Base-by-base conservation (phyloP, 345 rosid species). In the Angophora floribunda region DNA sequence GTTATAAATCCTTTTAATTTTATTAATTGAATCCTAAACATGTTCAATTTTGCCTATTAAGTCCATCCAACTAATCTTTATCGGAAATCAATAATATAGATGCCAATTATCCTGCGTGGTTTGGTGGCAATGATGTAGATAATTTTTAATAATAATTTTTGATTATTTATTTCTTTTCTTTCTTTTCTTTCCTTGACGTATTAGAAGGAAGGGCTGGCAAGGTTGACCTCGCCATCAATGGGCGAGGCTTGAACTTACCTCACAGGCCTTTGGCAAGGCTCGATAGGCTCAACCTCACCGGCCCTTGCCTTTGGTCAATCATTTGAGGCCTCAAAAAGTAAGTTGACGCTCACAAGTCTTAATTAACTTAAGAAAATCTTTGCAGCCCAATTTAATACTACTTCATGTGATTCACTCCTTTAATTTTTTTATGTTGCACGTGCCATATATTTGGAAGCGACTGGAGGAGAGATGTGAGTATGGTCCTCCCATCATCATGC, bases 321-420 rank as follows among this genome's bases (percentile, higher is more conserved):
- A 0, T 26, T 11, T 5, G 1, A 55, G 28, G 28, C 28, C n/a
- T n/a, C n/a, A n/a, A n/a, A 57, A 7, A 57, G n/a, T 24, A 13
- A 57, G 63, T 57, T 1, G 1, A 1, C n/a, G 0, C 24, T 28
- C 3, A 12, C 70, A 28, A 12, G 16, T 6, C 70, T 61, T 61
- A 6, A 13, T 28, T 61, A 28, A 12, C 28, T 61, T 14, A 61
- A 61, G 32, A 61, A 28, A 61, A 61, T 13, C 30, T 28, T 61
- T 4, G 8, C 32, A 28, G 5, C 28, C 32, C 16, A 61, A 61
- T 61, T 61, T 61, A 61, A 61, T 28, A 26, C 13, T 61, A 28
- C 15, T 28, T 28, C 32, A 26, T 28, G 67, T 28, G 67, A 61
- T 57, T 57, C n/a, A 24, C 12, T 57, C 63, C 59, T 53, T 21